These are phyloP conservation scores for Penicillium sp. DNA, from an alignment of 2,329 filamentous ascomycete species.

Conservation along the genomic window DNA sequence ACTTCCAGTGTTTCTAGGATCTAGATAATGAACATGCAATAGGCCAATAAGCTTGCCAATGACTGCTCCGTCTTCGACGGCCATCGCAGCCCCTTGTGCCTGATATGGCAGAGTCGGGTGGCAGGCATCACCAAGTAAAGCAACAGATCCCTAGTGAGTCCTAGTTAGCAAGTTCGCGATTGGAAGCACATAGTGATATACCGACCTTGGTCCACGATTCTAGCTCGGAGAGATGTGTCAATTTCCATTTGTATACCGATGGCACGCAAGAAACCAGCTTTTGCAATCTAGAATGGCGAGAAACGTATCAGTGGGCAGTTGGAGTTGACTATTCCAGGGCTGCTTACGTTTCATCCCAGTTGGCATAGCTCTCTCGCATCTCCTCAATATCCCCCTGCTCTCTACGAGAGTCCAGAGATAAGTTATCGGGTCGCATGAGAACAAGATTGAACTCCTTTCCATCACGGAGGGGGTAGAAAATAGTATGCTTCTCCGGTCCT, in stretches of 20 bases:
- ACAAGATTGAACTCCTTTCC: constrained; percentile 63
- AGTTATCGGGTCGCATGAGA: constrained; percentile 58
- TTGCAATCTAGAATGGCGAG: constrained; percentile 6
- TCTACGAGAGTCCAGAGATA: constrained; percentile 10
- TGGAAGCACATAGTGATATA: neutral
- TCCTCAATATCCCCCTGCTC: constrained; percentile 55
- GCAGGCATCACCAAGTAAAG: constrained; percentile 53
- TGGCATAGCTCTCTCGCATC: constrained; percentile 55
- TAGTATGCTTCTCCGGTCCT: constrained; percentile 58
- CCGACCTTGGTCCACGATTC: constrained; percentile 39
- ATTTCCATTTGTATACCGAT: constrained; percentile 63
- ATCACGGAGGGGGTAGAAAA: constrained; percentile 59
- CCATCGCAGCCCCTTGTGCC: constrained; percentile 64
- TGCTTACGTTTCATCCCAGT: constrained; percentile 55
- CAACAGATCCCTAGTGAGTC: constrained; percentile 5
- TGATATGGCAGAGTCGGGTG: constrained; percentile 61
- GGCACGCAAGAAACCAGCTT: constrained; percentile 49
- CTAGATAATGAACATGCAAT: neutral
- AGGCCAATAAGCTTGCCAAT: constrained; percentile 55
- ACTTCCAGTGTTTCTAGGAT: constrained; percentile 34
- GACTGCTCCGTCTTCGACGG: constrained; percentile 64
- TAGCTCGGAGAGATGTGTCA: constrained; percentile 47
- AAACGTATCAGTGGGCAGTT: neutral
- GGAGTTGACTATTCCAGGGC: neutral
- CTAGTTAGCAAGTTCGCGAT: neutral